Evolutionary conservation across 2,329 filamentous ascomycete genomes (phyloP), one percentile per base, ranked within the genome.

Genomic region (Helicocarpus griseus): DNA sequence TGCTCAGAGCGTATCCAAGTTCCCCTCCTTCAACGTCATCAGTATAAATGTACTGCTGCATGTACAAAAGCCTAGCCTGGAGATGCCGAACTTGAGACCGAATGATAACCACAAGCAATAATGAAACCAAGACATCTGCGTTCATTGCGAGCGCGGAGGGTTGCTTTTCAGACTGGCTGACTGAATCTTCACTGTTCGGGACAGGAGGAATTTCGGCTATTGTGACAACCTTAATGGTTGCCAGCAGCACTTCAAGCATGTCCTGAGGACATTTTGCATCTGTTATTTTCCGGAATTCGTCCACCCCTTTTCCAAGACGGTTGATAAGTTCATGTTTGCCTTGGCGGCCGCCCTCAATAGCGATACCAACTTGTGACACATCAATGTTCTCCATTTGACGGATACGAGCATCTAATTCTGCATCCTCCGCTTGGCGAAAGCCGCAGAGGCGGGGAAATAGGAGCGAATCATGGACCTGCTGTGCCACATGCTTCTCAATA

Each of bases 11-110:
- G 68, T 98, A 98, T 7, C 93, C 93, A 75, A 94, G 85, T 70
- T 98, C 93, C 46, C 93, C 93, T 55, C 83, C 94, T 58, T 98
- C 93, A 7, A 98, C 89, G 69, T 98, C 93, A 60, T 97, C 93
- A 48, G 95, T 90, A 68, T 95, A 98, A 58, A 96, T 93, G 64
- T 96, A 98, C 62, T 95, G 89, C 40, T 91, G 86, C 77, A 97
- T 95, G 65, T 97, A 98, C n/a, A 86, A 77, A 44, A 98, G 73
- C 19, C 91, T 81, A 2, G 93, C 89, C 61, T 95, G 88, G 7
- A 98, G 75, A 68, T 96, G 85, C 53, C 87, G 83, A 24, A 95
- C 83, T 54, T 93, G 87, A 9, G 91, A 88, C 56, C 91, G 81
- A 54, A 98, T 97, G 9, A 98, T 87, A 14, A 98, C 89, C 55